Base-by-base conservation (phyloP, 176 grass and related monocot species). In the Triticum aestivum region DNA sequence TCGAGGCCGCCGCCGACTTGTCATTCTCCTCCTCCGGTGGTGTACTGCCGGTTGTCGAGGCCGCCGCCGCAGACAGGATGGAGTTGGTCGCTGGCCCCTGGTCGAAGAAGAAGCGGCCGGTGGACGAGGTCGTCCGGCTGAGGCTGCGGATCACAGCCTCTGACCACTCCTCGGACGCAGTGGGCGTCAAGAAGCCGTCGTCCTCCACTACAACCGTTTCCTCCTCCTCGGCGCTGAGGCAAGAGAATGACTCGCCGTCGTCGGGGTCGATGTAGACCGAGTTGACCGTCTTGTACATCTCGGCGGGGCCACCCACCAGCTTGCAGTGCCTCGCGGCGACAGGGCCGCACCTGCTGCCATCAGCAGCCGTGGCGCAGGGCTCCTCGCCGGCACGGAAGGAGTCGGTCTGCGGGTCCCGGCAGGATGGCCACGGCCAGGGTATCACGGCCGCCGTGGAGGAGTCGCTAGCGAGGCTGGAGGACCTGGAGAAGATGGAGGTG, bases 101-200 rank as follows among this genome's bases (percentile, higher is more conserved):
- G 83, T 92, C 86, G 91, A 93, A 89, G 91, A 95, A 91, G 91
- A 95, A 88, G 35, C 91, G 81, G 86, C 42, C 77, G 78, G 69
- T 86, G 78, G 73, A 87, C 17, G 66, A 87, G 7, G 83, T 72
- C 4, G 77, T 39, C 13, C 82, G 82, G 13, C 77, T 58, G 3
- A 91, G 86, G 86, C 86, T 78, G 23, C 90, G 86, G 82, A 91
- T 85, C 38, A 85, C 86, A 9, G 82, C 90, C 86, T 91, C 86
- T 20, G 89, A 82, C 79, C 38, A 65, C 81, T 87, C 93, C 81
- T 76, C 74, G 21, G 77, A 89, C 35, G 61, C 88, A 1, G 82
- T 59, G 41, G 62, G 52, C 18, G 75, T 79, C 17, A 76, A 85
- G 77, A 82, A 80, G 23, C 69, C 30, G 56, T 83, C 81, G 24